These are phyloP conservation scores for Staphylotrichum tortipilum DNA, from an alignment of 495 filamentous ascomycete species.

Conservation along the genomic window DNA sequence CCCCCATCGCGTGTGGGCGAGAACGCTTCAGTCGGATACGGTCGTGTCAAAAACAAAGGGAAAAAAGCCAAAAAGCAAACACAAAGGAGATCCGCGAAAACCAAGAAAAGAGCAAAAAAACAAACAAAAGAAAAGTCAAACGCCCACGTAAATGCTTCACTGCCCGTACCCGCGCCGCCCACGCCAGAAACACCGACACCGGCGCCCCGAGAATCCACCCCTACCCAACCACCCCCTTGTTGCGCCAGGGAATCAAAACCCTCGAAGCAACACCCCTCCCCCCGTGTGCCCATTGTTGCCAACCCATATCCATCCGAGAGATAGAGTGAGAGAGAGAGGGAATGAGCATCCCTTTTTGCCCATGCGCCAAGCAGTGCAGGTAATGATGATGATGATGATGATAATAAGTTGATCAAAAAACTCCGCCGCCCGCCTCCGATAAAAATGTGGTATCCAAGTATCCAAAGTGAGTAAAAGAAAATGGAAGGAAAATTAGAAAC, in stretches of 20 bases:
- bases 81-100: conserved; percentile 2
- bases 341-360: not conserved
- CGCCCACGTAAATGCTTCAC: conserved; percentile 8
- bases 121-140: not conserved
- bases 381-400: no score
- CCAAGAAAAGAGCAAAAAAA: not conserved
- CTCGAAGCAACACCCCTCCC: not conserved
- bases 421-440: no score
- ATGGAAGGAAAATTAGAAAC: conserved; percentile 11
- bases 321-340: not conserved
- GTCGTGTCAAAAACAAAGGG: not conserved
- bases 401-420: no score
- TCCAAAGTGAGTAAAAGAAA: no score
- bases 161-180: not conserved
- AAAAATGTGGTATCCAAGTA: no score
- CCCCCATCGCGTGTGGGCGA: no score
- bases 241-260: no score
- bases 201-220: not conserved
- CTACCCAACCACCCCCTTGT: not conserved
- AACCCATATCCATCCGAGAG: not conserved
- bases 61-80: not conserved
- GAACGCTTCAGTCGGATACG: conserved; percentile 3
- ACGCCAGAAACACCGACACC: not conserved
- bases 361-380: conserved; percentile 4
- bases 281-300: not conserved